Evolutionary conservation across 73 alveolate genomes (phyloP).

Genomic region (Paramecium octaurelia): DNA sequence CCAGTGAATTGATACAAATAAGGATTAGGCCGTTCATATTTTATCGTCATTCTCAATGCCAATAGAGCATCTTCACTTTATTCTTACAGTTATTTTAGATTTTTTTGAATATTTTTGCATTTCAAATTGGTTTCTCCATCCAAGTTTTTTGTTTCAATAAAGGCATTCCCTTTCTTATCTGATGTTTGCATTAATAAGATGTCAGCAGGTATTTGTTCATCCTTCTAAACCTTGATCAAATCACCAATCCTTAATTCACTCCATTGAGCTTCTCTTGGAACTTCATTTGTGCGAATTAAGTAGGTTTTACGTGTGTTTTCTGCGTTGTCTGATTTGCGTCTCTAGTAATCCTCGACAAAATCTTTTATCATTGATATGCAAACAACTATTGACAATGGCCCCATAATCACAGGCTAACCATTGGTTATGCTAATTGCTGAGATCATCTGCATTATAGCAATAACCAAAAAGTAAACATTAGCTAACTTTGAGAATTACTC

Average conservation of each 20-base stretch:
- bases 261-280: not conserved
- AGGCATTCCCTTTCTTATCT: slow-evolving; percentile 76
- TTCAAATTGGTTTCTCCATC: slow-evolving; percentile 87
- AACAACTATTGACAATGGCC: slow-evolving; percentile 57
- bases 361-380: slow-evolving; percentile 91
- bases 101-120: slow-evolving; percentile 38
- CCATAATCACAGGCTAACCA: slow-evolving; percentile 83
- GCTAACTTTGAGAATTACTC: slow-evolving; percentile 87
- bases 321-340: slow-evolving; percentile 75
- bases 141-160: slow-evolving; percentile 84
- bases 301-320: slow-evolving; percentile 75
- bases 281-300: not conserved
- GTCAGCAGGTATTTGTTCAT: slow-evolving; percentile 85
- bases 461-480: slow-evolving; percentile 84
- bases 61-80: slow-evolving; percentile 57
- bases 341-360: slow-evolving; percentile 86
- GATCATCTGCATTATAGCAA: slow-evolving; percentile 82
- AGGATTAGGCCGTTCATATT: slow-evolving; percentile 57
- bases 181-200: slow-evolving; percentile 73
- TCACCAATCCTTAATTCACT: slow-evolving; percentile 40
- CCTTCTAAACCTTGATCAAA: not conserved
- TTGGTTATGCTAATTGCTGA: slow-evolving; percentile 83
- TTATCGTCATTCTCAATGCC: slow-evolving; percentile 32
- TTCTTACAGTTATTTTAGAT: slow-evolving; percentile 57
- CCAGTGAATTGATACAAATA: slow-evolving; percentile 53